phyloP scores from a whole-genome alignment of 2,329 filamentous ascomycete species.

The Beauveria bassiana region DNA sequence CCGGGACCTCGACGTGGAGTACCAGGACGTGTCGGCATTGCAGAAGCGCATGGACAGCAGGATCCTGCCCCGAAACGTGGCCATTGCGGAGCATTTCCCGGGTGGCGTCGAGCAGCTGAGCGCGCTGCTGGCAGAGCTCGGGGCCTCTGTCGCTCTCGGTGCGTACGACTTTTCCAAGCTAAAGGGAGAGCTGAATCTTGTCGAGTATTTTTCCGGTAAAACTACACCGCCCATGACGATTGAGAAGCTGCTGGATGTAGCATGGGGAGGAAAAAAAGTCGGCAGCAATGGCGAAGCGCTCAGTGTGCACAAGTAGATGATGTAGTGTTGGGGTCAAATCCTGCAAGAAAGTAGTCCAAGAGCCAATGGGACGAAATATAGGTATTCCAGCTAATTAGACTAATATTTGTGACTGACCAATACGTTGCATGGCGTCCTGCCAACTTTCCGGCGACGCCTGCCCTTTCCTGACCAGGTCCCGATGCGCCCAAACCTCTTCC shows the following conservation, averaged over 20 bases:
- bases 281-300: neutral
- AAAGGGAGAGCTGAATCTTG: constrained; percentile 16
- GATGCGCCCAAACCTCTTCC: neutral
- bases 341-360: neutral
- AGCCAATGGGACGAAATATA: neutral
- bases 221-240: neutral
- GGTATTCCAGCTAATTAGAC: neutral
- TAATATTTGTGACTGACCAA: neutral
- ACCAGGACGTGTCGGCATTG: constrained; percentile 20
- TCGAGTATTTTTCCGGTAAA: constrained; percentile 15
- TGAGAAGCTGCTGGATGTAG: neutral
- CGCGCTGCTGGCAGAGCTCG: constrained; percentile 23
- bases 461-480: neutral
- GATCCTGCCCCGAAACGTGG: constrained; percentile 20
- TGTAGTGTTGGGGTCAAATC: neutral
- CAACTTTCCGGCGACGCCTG: neutral
- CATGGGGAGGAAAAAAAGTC: neutral
- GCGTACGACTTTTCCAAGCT: constrained; percentile 21
- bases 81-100: constrained; percentile 22
- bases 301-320: neutral
- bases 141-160: constrained; percentile 22
- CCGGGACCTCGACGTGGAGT: constrained; percentile 18
- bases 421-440: neutral
- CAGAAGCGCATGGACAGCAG: constrained; percentile 17
- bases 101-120: constrained; percentile 18